phyloP scores from a whole-genome alignment of 2,329 filamentous ascomycete genomes.

The Xylariaceae sp. region DNA sequence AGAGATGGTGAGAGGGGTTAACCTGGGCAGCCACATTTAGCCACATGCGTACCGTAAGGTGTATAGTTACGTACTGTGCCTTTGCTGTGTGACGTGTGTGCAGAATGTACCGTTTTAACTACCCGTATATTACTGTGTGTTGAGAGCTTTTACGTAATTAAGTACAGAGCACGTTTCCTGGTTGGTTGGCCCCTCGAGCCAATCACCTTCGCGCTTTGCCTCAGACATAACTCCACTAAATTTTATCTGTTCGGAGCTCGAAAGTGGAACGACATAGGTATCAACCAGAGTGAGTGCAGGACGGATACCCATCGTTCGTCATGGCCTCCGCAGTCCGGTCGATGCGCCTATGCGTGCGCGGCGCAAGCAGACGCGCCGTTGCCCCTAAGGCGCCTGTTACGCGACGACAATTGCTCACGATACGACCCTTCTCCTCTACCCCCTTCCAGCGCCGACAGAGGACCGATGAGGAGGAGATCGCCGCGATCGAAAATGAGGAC shows the following conservation, averaged over 20 bases:
- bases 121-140: not conserved
- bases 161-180: not conserved
- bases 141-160: not conserved
- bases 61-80: too few relatives aligned
- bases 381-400: conserved; percentile 19
- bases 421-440: conserved; percentile 30
- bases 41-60: not conserved
- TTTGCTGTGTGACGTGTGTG: too few relatives aligned
- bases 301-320: conserved; percentile 20
- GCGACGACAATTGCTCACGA: conserved; percentile 22
- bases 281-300: conserved; percentile 8
- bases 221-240: conserved; percentile 17
- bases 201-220: conserved; percentile 2
- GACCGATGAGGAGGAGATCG: conserved; percentile 22
- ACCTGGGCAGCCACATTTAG: not conserved
- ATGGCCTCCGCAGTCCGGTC: conserved; percentile 41
- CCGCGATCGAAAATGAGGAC: conserved; percentile 10
- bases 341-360: conserved; percentile 37
- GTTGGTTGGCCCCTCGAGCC: not conserved
- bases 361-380: conserved; percentile 28
- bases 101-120: too few relatives aligned
- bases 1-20: not conserved
- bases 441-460: conserved; percentile 19
- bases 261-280: conserved; percentile 1
- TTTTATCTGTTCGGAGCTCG: conserved; percentile 13